Conservation (phyloP, 441 rosid species). For the Theobroma grandiflorum region DNA sequence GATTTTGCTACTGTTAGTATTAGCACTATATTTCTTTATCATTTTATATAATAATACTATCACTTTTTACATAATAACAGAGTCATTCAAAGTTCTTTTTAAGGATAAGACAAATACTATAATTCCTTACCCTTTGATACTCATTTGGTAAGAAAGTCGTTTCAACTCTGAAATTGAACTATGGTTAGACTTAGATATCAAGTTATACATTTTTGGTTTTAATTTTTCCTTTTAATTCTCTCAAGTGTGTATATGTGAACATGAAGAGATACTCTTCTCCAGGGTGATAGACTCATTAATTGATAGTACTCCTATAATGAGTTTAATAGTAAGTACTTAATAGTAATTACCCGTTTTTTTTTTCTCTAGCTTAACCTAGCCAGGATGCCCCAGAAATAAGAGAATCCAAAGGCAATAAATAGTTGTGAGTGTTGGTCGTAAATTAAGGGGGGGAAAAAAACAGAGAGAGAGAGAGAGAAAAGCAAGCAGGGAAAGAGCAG, state of each 20-base stretch:
- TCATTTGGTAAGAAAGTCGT: not conserved
- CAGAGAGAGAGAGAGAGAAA: not conserved
- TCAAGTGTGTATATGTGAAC: no score
- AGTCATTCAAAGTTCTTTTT: not conserved
- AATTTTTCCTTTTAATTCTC: no score
- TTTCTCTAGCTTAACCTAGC: not conserved
- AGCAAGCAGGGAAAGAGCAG: not conserved
- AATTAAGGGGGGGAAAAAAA: not conserved
- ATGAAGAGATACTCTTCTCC: no score
- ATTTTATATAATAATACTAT: not conserved
- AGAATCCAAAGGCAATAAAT: slow-evolving; percentile 23
- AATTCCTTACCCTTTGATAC: not conserved
- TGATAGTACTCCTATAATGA: no score
- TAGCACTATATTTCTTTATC: not conserved
- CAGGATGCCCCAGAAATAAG: not conserved
- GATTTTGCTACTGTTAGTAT: not conserved
- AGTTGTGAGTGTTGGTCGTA: not conserved
- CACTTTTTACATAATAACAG: not conserved
- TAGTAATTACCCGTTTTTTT: not conserved
- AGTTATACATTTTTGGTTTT: not conserved
- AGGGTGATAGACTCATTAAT: no score
- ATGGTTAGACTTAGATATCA: not conserved
- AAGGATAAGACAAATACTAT: not conserved
- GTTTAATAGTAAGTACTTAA: no score
- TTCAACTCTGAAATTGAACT: not conserved